Percentiles rank a stretch among this genome's conserved stretches.
Evolutionary conservation across 2,329 filamentous ascomycete genomes (phyloP).

Genomic region (Gyromitra esculenta): DNA sequence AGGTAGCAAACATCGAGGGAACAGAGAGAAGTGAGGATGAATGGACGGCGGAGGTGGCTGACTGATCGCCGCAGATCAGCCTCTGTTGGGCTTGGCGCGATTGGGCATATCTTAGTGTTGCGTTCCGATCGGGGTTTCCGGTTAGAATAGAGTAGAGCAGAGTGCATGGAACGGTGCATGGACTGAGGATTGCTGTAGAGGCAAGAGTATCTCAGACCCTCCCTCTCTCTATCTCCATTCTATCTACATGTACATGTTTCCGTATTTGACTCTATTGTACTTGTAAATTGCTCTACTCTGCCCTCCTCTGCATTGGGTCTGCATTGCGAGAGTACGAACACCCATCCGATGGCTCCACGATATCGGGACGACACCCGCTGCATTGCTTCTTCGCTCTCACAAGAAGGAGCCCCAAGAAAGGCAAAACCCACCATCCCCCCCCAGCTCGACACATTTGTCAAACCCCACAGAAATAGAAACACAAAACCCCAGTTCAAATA

Average conservation of each 20-base stretch:
- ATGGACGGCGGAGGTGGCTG: background rate
- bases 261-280: background rate
- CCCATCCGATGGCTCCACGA: constrained; percentile 44
- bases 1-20: no score
- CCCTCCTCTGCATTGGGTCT: background rate
- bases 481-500: background rate
- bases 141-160: background rate
- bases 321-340: background rate
- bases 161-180: no score
- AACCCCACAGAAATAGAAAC: constrained; percentile 8
- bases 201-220: constrained; percentile 8
- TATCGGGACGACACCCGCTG: constrained; percentile 22
- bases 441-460: no score
- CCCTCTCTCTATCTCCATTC: background rate
- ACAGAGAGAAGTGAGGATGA: background rate
- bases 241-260: background rate
- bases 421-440: background rate
- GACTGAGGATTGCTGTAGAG: background rate
- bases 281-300: background rate
- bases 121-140: constrained; percentile 17
- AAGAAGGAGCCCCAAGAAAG: background rate
- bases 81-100: constrained; percentile 1
- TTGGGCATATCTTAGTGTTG: background rate
- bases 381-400: constrained; percentile 19
- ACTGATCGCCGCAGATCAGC: background rate